Evolutionary conservation across 441 rosid genomes (phyloP), one percentile per base, ranked within the genome.

Genomic region (Manihot esculenta): DNA sequence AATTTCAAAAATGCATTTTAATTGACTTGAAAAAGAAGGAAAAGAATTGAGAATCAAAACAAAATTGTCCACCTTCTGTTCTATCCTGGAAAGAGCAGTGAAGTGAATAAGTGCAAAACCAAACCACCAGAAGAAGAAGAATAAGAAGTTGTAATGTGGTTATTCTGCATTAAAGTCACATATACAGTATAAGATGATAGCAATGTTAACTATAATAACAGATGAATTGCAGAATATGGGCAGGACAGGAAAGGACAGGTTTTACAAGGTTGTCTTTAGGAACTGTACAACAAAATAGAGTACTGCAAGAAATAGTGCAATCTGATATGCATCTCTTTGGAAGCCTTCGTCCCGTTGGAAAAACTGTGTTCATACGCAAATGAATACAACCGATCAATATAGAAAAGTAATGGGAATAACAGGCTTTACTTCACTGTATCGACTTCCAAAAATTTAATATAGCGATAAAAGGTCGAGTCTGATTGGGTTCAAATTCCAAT

Each of bases 221-320:
- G 38, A 45, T 10, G 17, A 13, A 1, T 6, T 51, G 20, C 14
- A 35, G 21, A 33, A 33, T n/a, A 7, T 69, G 30, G 24, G 60
- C 14, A 24, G 26, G 38, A 24, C 23, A 30, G 30, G 33, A 30
- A 1, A 30, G 33, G 33, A 30, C 33, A 35, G 30, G 64, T 33
- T 44, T 74, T 72, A 93, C 81, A 93, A 74, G 65, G 96, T 93
- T 80, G 83, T 81, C 84, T 77, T 91, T 77, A 93, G 71, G 83
- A 86, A 93, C 82, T 88, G 94, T 82, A 91, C 91, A 81, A 91
- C 89, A 76, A 91, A 81, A 75, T 91, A 93, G 68, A 91, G 54
- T 60, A 93, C 71, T 9, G 96, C 96, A 17, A 93, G 76, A 80
- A 91, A 82, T 71, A 93, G 65, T 0, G 91, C 96, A 70, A 91